Conservation (phyloP, 2,329 filamentous ascomycete species). For the Xylariaceae sp. region DNA sequence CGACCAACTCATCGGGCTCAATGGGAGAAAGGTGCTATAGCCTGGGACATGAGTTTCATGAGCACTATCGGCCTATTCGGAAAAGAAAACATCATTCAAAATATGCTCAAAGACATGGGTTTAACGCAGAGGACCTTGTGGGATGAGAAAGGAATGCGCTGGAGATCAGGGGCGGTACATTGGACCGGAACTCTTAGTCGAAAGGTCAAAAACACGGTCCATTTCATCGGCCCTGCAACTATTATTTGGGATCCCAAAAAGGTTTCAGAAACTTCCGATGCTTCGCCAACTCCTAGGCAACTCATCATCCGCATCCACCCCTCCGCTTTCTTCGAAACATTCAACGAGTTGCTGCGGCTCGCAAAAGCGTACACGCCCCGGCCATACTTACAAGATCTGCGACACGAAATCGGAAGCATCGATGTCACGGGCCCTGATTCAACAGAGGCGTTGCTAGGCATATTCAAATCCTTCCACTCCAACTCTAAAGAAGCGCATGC, state of each 20-base stretch:
- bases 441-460: slow-evolving; percentile 69
- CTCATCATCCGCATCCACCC: slow-evolving; percentile 77
- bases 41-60: slow-evolving; percentile 94
- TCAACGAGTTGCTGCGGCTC: slow-evolving; percentile 57
- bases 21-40: slow-evolving; percentile 69
- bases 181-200: slow-evolving; percentile 50
- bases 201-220: slow-evolving; percentile 49
- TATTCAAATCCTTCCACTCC: slow-evolving; percentile 52
- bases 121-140: slow-evolving; percentile 58
- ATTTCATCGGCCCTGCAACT: slow-evolving; percentile 66
- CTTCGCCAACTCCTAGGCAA: slow-evolving; percentile 35
- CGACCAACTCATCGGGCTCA: slow-evolving; percentile 78
- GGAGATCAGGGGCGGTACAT: slow-evolving; percentile 54
- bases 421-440: slow-evolving; percentile 64
- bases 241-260: slow-evolving; percentile 66
- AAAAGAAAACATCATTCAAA: slow-evolving; percentile 56
- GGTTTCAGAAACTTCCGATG: slow-evolving; percentile 20
- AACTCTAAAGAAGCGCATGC: slow-evolving; percentile 40
- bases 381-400: slow-evolving; percentile 62
- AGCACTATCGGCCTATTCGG: slow-evolving; percentile 79
- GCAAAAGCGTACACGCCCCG: slow-evolving; percentile 58
- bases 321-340: slow-evolving; percentile 67
- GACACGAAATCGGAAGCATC: slow-evolving; percentile 62
- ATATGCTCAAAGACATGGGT: slow-evolving; percentile 63
- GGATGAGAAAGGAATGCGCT: slow-evolving; percentile 62